These are phyloP conservation scores for Hirschioporus abietinus DNA, from an alignment of 768 basidiomycete genomes.

Conservation along the genomic window DNA sequence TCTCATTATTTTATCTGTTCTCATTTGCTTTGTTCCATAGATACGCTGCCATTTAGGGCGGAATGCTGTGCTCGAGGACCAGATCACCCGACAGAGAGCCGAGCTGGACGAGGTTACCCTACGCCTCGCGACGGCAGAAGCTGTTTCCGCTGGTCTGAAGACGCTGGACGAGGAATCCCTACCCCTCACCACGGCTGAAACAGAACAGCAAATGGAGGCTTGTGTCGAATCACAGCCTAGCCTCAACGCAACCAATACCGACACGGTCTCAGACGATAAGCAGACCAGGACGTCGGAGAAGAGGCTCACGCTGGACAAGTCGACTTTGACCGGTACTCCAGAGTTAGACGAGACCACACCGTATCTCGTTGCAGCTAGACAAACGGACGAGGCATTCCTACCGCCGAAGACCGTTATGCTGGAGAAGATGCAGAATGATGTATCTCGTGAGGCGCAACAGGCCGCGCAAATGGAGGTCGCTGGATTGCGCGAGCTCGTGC, in stretches of 20 bases:
- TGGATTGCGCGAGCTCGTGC: too few species aligned
- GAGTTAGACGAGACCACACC: too few species aligned
- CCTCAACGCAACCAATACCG: too few species aligned
- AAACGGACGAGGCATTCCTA: too few species aligned
- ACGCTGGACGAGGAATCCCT: neutral
- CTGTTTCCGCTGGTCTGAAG: neutral
- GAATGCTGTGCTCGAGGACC: neutral
- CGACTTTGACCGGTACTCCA: neutral
- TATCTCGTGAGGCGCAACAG: too few species aligned
- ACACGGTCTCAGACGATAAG: neutral
- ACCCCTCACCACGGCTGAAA: neutral
- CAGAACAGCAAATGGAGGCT: too few species aligned
- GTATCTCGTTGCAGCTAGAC: too few species aligned
- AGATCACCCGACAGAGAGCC: neutral
- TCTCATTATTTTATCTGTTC: neutral
- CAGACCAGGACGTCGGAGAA: neutral
- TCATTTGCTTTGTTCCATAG: too few species aligned
- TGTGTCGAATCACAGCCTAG: too few species aligned
- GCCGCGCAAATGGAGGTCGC: too few species aligned
- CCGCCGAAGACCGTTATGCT: too few species aligned
- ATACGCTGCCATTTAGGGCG: neutral
- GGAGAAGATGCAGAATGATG: too few species aligned
- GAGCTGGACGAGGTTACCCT: neutral
- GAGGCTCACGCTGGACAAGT: neutral
- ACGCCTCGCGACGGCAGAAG: neutral